Evolutionary conservation across 169 alveolate genomes (phyloP), one percentile per base, ranked within the genome.

Genomic region (Plasmodium vinckei): DNA sequence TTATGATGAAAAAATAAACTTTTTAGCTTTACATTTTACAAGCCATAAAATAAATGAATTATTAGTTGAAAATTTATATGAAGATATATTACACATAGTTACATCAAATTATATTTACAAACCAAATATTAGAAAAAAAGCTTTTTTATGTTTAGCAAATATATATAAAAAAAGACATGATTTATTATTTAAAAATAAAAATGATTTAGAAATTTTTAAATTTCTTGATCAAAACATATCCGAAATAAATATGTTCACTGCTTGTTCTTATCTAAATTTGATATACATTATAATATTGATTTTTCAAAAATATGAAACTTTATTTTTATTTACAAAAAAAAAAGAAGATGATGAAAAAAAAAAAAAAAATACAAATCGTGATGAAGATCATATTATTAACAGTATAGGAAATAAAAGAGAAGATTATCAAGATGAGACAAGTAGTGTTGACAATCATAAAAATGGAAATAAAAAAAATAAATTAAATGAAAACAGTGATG

Each of bases 1-100:
- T 69, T 63, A 49, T 4, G 91, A 72, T 27, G 95, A 93, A 39
- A 92, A 93, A 44, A 90, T 94, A 33, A 77, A 92, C 42, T 94
- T 96, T 6, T 87, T 96, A 47, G 98, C 98, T 0, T 94, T 96
- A 44, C 93, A 92, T 72, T 89, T 87, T 88, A 87, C 93, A 27
- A 96, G 97, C 15, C 92, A 95, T 79, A 79, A 89, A 54, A 95
- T 93, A 15, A 95, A 94, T 63, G 91, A 64, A 46, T 96, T 93
- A 23, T 53, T 95, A 12, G 91, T 92, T 10, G 97, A 95, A 47
- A 75, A 91, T 46, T 87, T 96, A 46, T 92, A 89, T 70, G 87
- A 92, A n/a, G 97, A 94, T 51, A 89, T 95, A 63, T 57, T 91
- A 46, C 89, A 64, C 71, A 77, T 94, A 42, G 93, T 92, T 3